A percentile compares a stretch with the other conserved stretches of the same genome.
These are phyloP conservation scores for Chlorella sp. DNA, from an alignment of 139 green algal species.

Conservation along the genomic window DNA sequence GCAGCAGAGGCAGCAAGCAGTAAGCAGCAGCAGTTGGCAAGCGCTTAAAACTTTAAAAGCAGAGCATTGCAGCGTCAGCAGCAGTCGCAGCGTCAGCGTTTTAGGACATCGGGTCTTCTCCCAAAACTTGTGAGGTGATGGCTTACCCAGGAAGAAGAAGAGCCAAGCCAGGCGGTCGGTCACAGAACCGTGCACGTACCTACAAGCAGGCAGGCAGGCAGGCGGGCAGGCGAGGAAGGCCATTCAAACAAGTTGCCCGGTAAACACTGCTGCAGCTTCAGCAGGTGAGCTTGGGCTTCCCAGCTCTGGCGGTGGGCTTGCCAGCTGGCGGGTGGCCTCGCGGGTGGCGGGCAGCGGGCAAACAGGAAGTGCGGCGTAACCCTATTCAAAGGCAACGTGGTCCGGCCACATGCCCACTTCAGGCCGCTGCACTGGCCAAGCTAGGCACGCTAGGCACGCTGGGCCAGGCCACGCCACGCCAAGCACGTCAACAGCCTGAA, in stretches of 20 bases:
- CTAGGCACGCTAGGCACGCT: no score
- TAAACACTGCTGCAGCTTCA: not conserved
- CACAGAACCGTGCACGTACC: not conserved
- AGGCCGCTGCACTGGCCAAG: no score
- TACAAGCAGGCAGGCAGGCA: not conserved
- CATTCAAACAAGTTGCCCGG: not conserved
- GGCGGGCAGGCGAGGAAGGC: not conserved
- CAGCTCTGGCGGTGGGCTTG: not conserved
- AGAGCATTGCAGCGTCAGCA: not conserved
- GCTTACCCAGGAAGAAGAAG: slow-evolving; percentile 1
- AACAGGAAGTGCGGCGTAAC: no score
- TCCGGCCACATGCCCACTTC: no score
- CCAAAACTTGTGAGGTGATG: no score
- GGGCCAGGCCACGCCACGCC: no score
- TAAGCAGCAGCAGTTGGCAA: not conserved
- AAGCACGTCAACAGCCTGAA: not conserved
- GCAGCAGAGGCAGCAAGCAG: no score
- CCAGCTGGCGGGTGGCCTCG: no score
- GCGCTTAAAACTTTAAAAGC: not conserved
- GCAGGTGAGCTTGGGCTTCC: not conserved
- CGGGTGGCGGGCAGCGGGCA: not conserved
- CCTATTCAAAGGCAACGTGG: no score
- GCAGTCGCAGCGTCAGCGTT: not conserved
- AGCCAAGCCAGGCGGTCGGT: slow-evolving; percentile 21
- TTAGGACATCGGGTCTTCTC: no score